Evolutionary conservation across 2,329 filamentous ascomycete species (phyloP).

Genomic region (Paraconiothyrium brasiliense): DNA sequence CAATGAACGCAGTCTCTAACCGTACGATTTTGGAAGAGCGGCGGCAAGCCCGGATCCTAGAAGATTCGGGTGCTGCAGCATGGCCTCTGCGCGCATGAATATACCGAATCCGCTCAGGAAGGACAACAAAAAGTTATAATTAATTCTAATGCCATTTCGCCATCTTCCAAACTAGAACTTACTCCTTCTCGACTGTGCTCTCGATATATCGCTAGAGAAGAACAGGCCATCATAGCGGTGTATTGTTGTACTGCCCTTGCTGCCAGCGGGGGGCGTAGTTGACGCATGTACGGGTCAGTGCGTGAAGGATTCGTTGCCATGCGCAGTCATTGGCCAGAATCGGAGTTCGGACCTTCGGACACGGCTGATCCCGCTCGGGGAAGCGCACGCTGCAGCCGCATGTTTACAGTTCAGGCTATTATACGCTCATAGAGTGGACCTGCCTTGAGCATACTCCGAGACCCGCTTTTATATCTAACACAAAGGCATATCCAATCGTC

Average conservation of each 20-base stretch:
- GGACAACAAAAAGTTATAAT: not conserved
- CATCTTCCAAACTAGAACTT: not conserved
- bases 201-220: not conserved
- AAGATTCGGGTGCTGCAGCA: not conserved
- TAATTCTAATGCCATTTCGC: not conserved
- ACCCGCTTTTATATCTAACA: not conserved
- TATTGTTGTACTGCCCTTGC: not conserved
- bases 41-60: not conserved
- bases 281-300: not conserved
- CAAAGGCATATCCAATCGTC: not conserved
- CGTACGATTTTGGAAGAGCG: not conserved
- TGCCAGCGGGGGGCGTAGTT: too few relatives aligned
- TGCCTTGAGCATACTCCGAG: not conserved
- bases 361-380: constrained; percentile 7
- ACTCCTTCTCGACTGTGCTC: not conserved
- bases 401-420: constrained; percentile 1
- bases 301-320: not conserved
- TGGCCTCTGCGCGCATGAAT: not conserved
- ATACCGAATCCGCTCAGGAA: not conserved
- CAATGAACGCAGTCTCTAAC: not conserved
- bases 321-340: not conserved
- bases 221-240: not conserved
- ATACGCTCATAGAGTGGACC: too few relatives aligned
- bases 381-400: not conserved
- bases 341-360: not conserved